Evolutionary conservation across 2,329 filamentous ascomycete genomes (phyloP).

Genomic region (Thielaviopsis ethacetica): DNA sequence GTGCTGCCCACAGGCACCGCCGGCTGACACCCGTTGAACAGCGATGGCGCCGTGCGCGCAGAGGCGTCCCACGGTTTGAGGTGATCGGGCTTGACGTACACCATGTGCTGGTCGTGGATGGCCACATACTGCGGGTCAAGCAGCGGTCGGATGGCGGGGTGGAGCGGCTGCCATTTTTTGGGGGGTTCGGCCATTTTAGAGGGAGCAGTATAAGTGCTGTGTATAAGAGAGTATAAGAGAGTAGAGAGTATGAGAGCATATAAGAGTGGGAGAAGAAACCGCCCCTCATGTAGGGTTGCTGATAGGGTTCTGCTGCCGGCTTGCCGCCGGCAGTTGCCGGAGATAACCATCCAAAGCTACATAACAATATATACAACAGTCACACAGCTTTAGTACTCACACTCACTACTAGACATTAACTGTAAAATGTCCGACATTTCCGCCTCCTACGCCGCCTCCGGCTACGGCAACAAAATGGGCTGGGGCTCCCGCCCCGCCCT

Average conservation of each 20-base stretch:
- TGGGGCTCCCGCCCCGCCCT: slow-evolving; percentile 27
- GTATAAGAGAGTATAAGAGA: too few species aligned
- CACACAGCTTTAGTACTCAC: too few species aligned
- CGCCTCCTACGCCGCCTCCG: slow-evolving; percentile 18
- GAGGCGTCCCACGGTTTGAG: slow-evolving; percentile 19
- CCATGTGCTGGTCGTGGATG: slow-evolving; percentile 22
- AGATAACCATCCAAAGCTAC: too few species aligned
- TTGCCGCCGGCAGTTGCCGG: too few species aligned
- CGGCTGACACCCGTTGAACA: slow-evolving; percentile 16
- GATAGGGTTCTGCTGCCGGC: too few species aligned
- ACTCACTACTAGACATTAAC: not conserved
- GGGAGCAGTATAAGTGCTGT: too few species aligned
- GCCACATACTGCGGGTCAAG: slow-evolving; percentile 24
- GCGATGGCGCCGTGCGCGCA: slow-evolving; percentile 15
- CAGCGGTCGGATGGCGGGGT: slow-evolving; percentile 17
- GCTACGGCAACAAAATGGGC: slow-evolving; percentile 26
- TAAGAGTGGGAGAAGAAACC: too few species aligned
- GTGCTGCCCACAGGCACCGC: slow-evolving; percentile 17
- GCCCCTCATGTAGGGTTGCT: too few species aligned
- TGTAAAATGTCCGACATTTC: not conserved
- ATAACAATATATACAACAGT: too few species aligned
- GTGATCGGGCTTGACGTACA: slow-evolving; percentile 22
- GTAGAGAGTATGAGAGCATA: too few species aligned
- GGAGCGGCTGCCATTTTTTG: slow-evolving; percentile 18
- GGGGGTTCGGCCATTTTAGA: not conserved